Base-by-base conservation (phyloP, 306 rosid species). In the Lathyrus oleraceus region DNA sequence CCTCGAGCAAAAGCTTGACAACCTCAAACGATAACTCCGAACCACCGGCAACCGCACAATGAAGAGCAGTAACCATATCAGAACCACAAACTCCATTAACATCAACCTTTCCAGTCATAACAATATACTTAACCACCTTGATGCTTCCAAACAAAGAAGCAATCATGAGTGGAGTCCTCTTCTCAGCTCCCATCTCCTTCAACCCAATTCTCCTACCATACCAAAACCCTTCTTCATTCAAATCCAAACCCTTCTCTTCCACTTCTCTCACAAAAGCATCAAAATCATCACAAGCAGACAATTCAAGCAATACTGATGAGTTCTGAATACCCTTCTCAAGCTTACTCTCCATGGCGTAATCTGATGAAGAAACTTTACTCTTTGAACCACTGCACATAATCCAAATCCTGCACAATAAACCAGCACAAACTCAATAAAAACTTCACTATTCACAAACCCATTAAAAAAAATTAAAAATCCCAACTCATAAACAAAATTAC, bases 121-220 rank as follows among this genome's bases (percentile, higher is more conserved):
- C 15, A 57, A 91, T 73, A 83, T 87, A 85, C 67, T 81, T 89
- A 74, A 89, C 54, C 66, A 95, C 91, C 76, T 62, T 84, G 0
- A 65, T 66, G 85, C 91, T 95, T 38, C 99, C 99, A 58, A 76
- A 95, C 87, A 91, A 67, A 54, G 99, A 81, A 70, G 99, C 99
- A 69, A 95, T 89, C 97, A 91, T 89, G 25, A 95, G 88, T 0
- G 99, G 95, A 5, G 99, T 95, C 79, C 99, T 80, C 68, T 87
- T 84, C 70, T 91, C 97, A 8, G 81, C 83, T 4, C 88, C 96
- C 99, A 95, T 95, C 90, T 86, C 87, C 79, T 88, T 91, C 13
- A 96, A 87, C 54, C 97, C 97, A 32, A 91, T 83, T 70, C 88
- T 81, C 74, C 99, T 89, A 1, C 97, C 96, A 76, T 95, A 95